Conservation (phyloP, 768 basidiomycete species). For the Rhodocollybia butyracea region DNA sequence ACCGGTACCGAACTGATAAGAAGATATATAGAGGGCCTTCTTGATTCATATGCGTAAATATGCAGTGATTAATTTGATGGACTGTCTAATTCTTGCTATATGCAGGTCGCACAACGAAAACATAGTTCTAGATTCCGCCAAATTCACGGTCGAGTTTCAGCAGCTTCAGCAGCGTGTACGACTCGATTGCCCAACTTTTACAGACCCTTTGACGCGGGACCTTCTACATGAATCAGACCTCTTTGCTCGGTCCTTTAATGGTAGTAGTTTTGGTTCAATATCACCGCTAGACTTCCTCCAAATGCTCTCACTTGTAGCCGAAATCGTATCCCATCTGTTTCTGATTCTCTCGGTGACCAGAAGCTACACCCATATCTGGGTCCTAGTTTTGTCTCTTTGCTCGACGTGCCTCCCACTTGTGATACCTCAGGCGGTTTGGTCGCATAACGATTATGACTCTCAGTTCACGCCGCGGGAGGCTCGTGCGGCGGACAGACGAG, state of each 20-base stretch:
- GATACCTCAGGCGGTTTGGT: conserved; percentile 46
- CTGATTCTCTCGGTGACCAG: conserved; percentile 65
- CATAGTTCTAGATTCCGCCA: conserved; percentile 69
- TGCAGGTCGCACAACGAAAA: conserved; percentile 66
- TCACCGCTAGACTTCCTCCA: conserved; percentile 80
- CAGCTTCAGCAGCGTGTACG: conserved; percentile 76
- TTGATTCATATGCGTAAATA: conserved; percentile 75
- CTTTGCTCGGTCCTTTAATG: conserved; percentile 78
- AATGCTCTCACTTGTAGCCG: conserved; percentile 65
- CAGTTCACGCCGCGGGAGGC: conserved; percentile 53
- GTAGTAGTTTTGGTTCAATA: conserved; percentile 73
- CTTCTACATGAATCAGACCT: conserved; percentile 84
- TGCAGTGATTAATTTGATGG: neutral
- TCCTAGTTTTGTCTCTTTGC: conserved; percentile 57
- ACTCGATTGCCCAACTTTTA: conserved; percentile 75
- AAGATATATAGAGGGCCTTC: conserved; percentile 56
- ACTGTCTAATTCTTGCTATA: conserved; percentile 1
- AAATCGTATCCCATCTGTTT: conserved; percentile 69
- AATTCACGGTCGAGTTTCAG: conserved; percentile 72
- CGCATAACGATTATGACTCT: conserved; percentile 38
- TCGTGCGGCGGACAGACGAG: conserved; percentile 65
- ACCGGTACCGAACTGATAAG: conserved; percentile 61
- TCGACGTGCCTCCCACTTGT: conserved; percentile 61
- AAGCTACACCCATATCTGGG: conserved; percentile 50
- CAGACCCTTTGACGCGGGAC: conserved; percentile 70